Percentiles rank a stretch among this genome's conserved stretches.
Evolutionary conservation across 2,329 filamentous ascomycete species (phyloP).

Genomic region (Xylaria sp.): DNA sequence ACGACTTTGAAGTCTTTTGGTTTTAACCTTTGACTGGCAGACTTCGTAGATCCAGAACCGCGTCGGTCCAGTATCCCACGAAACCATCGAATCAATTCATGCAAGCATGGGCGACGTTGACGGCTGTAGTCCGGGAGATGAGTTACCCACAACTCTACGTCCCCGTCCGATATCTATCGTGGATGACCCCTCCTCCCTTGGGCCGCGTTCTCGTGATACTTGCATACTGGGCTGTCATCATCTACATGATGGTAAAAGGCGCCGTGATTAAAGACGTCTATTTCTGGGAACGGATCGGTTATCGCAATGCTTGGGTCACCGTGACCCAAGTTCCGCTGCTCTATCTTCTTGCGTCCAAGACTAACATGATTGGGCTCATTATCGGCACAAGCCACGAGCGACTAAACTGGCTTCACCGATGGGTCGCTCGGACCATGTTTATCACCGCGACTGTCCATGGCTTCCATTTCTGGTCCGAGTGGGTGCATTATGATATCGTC

Average conservation of each 20-base stretch:
- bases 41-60: slow-evolving; percentile 57
- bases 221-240: slow-evolving; percentile 68
- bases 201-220: slow-evolving; percentile 66
- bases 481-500: slow-evolving; percentile 69
- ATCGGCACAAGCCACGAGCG: slow-evolving; percentile 74
- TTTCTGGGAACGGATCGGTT: slow-evolving; percentile 73
- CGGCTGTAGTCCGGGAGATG: slow-evolving; percentile 66
- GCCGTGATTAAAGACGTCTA: slow-evolving; percentile 63
- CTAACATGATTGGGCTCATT: slow-evolving; percentile 68
- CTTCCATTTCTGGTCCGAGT: slow-evolving; percentile 74
- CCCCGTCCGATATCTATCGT: slow-evolving; percentile 58
- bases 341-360: slow-evolving; percentile 70
- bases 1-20: not conserved
- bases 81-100: slow-evolving; percentile 59
- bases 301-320: slow-evolving; percentile 74
- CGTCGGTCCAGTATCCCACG: slow-evolving; percentile 62
- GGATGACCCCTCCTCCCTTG: slow-evolving; percentile 68
- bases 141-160: slow-evolving; percentile 67
- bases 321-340: slow-evolving; percentile 72
- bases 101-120: slow-evolving; percentile 68
- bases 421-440: slow-evolving; percentile 76
- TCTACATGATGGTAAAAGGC: slow-evolving; percentile 65
- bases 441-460: slow-evolving; percentile 76
- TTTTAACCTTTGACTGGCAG: slow-evolving; percentile 50
- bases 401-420: slow-evolving; percentile 79